A percentile compares a stretch with the other conserved stretches of the same genome.
Evolutionary conservation across 371 early-diverging fungal genomes (phyloP).

Genomic region (Blastocladiella emersonii): DNA sequence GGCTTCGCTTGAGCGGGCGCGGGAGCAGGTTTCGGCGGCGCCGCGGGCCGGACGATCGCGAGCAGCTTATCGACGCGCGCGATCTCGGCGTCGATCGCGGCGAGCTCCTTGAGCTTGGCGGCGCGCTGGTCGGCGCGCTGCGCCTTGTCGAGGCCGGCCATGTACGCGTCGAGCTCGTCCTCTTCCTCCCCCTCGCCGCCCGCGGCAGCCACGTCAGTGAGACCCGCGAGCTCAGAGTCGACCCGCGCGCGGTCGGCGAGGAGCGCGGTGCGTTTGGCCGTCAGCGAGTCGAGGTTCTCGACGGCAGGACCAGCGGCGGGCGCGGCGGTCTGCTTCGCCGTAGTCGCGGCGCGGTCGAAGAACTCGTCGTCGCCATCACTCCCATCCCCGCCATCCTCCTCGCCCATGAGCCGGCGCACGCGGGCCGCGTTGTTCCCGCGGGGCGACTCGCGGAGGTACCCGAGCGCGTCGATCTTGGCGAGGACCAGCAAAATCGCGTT

Average conservation of each 20-base stretch:
- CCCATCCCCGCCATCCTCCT: slow-evolving; percentile 9
- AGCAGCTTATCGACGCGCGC: slow-evolving; percentile 9
- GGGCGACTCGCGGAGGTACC: not conserved
- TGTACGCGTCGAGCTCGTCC: slow-evolving; percentile 20
- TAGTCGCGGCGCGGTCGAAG: slow-evolving; percentile 11
- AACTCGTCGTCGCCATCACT: slow-evolving; percentile 15
- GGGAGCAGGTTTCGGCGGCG: not conserved
- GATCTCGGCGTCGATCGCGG: slow-evolving; percentile 8
- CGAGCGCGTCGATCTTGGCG: slow-evolving; percentile 3
- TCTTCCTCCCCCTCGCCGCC: not conserved
- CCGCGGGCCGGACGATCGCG: slow-evolving; percentile 13
- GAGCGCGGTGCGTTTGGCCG: slow-evolving; percentile 7
- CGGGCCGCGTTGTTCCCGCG: too few relatives aligned
- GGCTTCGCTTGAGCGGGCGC: slow-evolving; percentile 2
- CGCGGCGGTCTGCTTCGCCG: not conserved
- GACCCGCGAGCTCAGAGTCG: not conserved
- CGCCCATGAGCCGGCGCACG: slow-evolving; percentile 10
- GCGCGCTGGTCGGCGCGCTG: slow-evolving; percentile 4
- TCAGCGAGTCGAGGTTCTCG: slow-evolving; percentile 16
- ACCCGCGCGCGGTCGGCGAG: slow-evolving; percentile 5
- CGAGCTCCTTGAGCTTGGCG: slow-evolving; percentile 4
- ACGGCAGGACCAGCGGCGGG: not conserved
- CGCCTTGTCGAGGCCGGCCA: slow-evolving; percentile 12
- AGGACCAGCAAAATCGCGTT: not conserved
- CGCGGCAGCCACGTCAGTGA: not conserved